Conservation (phyloP, 2,329 filamentous ascomycete genomes). For the Fusarium sambucinum region DNA sequence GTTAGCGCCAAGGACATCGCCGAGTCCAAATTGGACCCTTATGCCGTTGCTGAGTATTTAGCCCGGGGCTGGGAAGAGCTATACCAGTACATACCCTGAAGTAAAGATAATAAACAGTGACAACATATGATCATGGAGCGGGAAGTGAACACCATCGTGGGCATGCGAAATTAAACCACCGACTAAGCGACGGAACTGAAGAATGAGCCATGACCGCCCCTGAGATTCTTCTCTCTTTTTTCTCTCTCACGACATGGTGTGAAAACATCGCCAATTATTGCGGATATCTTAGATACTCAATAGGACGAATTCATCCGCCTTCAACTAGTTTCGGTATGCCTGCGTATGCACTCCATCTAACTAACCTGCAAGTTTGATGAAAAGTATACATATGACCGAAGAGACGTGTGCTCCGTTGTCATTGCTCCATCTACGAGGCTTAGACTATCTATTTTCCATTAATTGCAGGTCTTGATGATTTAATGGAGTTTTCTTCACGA, state of each 20-base stretch:
- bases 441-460: background rate
- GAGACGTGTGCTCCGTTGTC: background rate
- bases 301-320: background rate
- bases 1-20: conserved; percentile 28
- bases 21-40: conserved; percentile 27
- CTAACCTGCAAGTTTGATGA: background rate
- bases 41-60: conserved; percentile 6
- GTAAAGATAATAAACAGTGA: conserved; percentile 9
- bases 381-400: background rate
- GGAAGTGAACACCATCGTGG: conserved; percentile 17
- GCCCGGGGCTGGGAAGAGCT: conserved; percentile 1
- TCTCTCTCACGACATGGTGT: background rate
- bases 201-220: conserved; percentile 24
- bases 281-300: background rate
- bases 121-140: conserved; percentile 8
- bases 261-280: background rate
- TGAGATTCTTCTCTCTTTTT: conserved; percentile 3
- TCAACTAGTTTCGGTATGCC: background rate
- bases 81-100: conserved; percentile 10
- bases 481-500: background rate
- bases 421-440: background rate
- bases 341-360: background rate
- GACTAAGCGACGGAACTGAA: conserved; percentile 27
- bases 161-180: conserved; percentile 32
- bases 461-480: background rate